Base-by-base conservation (phyloP, 2,329 filamentous ascomycete genomes). In the Botrytis fragariae region DNA sequence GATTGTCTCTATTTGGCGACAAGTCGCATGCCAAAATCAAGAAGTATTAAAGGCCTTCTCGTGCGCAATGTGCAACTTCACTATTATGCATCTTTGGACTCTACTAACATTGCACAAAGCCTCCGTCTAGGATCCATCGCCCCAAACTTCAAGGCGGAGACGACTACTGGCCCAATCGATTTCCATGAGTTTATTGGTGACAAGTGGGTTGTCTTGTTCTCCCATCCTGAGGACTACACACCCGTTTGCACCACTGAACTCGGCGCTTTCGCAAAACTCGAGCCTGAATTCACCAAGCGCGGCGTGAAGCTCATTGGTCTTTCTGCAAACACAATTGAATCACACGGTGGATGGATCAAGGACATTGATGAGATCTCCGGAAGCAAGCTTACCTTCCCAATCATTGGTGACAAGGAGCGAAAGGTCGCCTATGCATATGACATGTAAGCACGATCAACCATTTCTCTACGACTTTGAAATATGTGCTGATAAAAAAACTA, bases 171-270 rank as follows among this genome's bases (percentile, higher is more conserved):
- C 79, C 88, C 90, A 76, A 93, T 95, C 80, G 90, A 93, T 84
- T 94, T 95, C 86, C 92, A 95, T 84, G 87, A 94, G 83, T 95
- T 92, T 85, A 88, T 95, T 77, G 91, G 90, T 80, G 87, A 92
- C 86, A 91, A 88, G 80, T 95, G 93, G 93, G 90, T 91, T 74
- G 89, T 96, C 77, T 86, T 96, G 79, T 95, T 96, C 87, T 94
- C 91, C 45, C 93, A 95, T 85, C 93, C 93, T 4, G 92, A 91
- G 83, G 95, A 97, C 84, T 97, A 93, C 87, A 97, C 95, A 2
- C 95, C 95, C 72, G 95, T 97, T 74, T 98, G 95, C 88, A 98
- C 95, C 77, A 98, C 94, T 72, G 95, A 98, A 86, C 91, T 98
- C 76, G 95, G 94, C 76, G 94, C 94, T 74, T 97, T 98, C 80